Percentiles rank a stretch among this genome's conserved stretches.
These are phyloP conservation scores for Ciborinia camelliae DNA, from an alignment of 2,329 filamentous ascomycete genomes.

Conservation along the genomic window DNA sequence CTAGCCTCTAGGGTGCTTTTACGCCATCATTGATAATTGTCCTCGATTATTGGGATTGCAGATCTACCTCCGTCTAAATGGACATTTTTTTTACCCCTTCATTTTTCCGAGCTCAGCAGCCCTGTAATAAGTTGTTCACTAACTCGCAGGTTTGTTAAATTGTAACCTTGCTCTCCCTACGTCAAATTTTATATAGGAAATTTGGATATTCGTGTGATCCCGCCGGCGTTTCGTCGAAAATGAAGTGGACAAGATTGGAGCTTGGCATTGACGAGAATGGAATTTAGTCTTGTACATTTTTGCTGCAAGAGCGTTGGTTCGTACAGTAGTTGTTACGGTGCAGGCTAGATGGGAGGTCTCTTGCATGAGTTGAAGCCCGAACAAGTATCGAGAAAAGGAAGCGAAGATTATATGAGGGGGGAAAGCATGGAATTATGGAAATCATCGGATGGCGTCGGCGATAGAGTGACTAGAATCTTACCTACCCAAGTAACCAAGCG, in stretches of 20 bases:
- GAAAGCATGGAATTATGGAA: not conserved
- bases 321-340: not conserved
- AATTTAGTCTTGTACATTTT: not conserved
- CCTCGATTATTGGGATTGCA: not conserved
- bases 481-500: not conserved
- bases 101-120: not conserved
- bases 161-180: slow-evolving; percentile 4
- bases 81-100: not conserved
- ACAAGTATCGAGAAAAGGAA: not conserved
- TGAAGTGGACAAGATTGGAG: not conserved
- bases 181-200: not conserved
- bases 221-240: not conserved
- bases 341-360: slow-evolving; percentile 2
- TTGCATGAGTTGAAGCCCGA: slow-evolving; percentile 8
- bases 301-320: slow-evolving; percentile 6
- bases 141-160: not conserved
- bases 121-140: not conserved
- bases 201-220: slow-evolving; percentile 4
- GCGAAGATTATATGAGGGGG: not conserved
- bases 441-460: slow-evolving; percentile 8
- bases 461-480: not conserved
- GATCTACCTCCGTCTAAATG: not conserved
- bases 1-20: not conserved
- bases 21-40: not conserved
- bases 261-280: slow-evolving; percentile 5